These are phyloP conservation scores for Nephelium lappaceum DNA, from an alignment of 345 rosid species.

Conservation along the genomic window DNA sequence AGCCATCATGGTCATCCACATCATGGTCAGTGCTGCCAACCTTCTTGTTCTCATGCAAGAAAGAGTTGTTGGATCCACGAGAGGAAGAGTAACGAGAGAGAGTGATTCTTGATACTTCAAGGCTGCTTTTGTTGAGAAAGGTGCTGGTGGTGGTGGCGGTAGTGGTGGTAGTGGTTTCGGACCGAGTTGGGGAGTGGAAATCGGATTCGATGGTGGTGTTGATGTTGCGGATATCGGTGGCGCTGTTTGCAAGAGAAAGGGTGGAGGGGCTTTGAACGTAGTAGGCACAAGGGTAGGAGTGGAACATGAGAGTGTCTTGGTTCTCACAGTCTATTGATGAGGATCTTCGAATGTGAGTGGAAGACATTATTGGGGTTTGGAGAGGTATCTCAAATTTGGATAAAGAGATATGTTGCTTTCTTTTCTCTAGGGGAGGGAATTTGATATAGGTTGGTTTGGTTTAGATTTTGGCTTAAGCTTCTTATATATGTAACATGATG, in stretches of 20 bases:
- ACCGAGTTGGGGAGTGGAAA: slow-evolving; percentile 44
- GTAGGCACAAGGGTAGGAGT: slow-evolving; percentile 51
- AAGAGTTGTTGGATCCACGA: slow-evolving; percentile 54
- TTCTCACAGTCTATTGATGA: slow-evolving; percentile 31
- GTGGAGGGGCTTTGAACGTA: slow-evolving; percentile 84
- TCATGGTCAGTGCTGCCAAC: background rate
- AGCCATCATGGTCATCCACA: slow-evolving; percentile 9
- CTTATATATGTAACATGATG: background rate
- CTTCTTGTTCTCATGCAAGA: slow-evolving; percentile 37
- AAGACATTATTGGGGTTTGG: background rate
- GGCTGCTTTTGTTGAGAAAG: slow-evolving; percentile 23
- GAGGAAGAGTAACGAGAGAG: slow-evolving; percentile 56
- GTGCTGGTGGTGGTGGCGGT: background rate
- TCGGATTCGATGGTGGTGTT: slow-evolving; percentile 31
- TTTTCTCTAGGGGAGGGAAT: background rate
- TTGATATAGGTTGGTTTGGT: background rate
- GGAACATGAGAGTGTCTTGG: slow-evolving; percentile 41
- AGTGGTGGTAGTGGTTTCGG: slow-evolving; percentile 26
- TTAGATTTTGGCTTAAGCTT: background rate
- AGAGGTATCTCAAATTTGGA: background rate
- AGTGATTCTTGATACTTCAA: slow-evolving; percentile 32
- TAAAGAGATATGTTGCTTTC: background rate
- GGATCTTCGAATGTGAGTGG: slow-evolving; percentile 5
- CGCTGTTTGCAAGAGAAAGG: slow-evolving; percentile 55
- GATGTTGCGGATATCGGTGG: slow-evolving; percentile 21